Base-by-base conservation (phyloP, 2,329 filamentous ascomycete species). In the Hypoxylon sp. region DNA sequence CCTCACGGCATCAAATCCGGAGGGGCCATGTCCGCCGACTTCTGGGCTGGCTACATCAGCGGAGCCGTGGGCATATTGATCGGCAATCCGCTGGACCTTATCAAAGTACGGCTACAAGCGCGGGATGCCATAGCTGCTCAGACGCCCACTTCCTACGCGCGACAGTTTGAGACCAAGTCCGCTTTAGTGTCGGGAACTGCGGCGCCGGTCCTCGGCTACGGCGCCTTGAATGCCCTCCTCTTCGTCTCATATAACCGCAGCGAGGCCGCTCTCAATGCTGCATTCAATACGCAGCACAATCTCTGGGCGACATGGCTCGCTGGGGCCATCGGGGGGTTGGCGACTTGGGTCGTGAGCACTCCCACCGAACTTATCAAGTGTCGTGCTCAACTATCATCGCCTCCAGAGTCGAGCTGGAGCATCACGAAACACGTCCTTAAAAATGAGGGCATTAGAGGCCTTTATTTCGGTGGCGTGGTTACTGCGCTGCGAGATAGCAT, bases 281-380 rank as follows among this genome's bases (percentile, higher is more conserved):
- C 73, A 8, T 73, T 81, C 21, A 70, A 75, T 39, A 63, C 70
- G 16, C 70, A 75, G 29, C 80, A 83, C 5, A 86, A 83, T 61
- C 83, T 93, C 3, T 84, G 83, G 76, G 89, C 90, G 37, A 89
- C 91, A 14, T 97, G 91, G 88, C 69, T 90, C 8, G 93, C 94
- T 14, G 95, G 95, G 47, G 92, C 92, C 7, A 81, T 90, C 2
- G 93, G 93, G 43, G 95, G 95, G 1, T 83, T 97, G 16, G 92
- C 93, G 2, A 96, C 91, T 4, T 97, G 94, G 85, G 84, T 91
- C 19, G 86, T 98, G 37, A 95, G 91, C 63, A 91, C 94, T 4
- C 95, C 95, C 0, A 97, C 94, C 0, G 95, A 98, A 79, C 84
- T 97, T 32, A 85, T 97, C 72, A 97, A 97, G 81, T 97, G 94